phyloP scores from a whole-genome alignment of 2,329 filamentous ascomycete genomes.

The Phialemoniopsis sp. region DNA sequence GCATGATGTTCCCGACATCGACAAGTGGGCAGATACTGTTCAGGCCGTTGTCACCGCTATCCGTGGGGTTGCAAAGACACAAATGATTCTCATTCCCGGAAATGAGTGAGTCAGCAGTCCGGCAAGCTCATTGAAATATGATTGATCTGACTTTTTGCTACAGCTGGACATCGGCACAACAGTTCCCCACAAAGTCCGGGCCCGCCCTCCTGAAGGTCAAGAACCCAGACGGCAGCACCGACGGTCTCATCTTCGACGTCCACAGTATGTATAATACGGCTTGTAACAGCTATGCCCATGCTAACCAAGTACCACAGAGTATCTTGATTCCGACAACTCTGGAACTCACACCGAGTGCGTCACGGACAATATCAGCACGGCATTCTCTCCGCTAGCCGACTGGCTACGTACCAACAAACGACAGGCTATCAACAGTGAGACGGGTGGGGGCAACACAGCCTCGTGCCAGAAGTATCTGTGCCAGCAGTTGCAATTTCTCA shows the following conservation, averaged over 20 bases:
- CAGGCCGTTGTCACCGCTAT: conserved; percentile 64
- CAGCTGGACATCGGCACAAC: conserved; percentile 32
- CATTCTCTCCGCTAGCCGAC: conserved; percentile 24
- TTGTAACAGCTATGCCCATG: background rate
- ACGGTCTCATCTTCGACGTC: conserved; percentile 53
- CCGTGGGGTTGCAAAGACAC: conserved; percentile 57
- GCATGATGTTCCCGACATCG: conserved; percentile 50
- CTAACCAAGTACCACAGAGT: conserved; percentile 25
- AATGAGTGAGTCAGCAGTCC: conserved; percentile 54
- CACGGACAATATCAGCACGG: conserved; percentile 34
- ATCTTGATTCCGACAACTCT: conserved; percentile 53
- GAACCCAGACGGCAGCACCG: conserved; percentile 55
- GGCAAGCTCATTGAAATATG: too few species aligned
- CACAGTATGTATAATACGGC: conserved; percentile 30
- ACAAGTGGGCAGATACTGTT: conserved; percentile 53
- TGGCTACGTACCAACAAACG: conserved; percentile 27
- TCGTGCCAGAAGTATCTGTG: conserved; percentile 25
- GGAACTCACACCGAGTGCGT: conserved; percentile 48
- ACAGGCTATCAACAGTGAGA: conserved; percentile 27
- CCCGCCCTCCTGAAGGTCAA: conserved; percentile 46
- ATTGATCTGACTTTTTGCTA: background rate
- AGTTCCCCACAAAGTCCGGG: conserved; percentile 44
- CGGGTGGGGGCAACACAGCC: conserved; percentile 27
- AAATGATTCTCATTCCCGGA: conserved; percentile 63
- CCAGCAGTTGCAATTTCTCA: conserved; percentile 23